A percentile compares a stretch with the other conserved stretches of the same genome.
phyloP scores from a whole-genome alignment of 208 protist genomes.

The Leishmania gerbilli region DNA sequence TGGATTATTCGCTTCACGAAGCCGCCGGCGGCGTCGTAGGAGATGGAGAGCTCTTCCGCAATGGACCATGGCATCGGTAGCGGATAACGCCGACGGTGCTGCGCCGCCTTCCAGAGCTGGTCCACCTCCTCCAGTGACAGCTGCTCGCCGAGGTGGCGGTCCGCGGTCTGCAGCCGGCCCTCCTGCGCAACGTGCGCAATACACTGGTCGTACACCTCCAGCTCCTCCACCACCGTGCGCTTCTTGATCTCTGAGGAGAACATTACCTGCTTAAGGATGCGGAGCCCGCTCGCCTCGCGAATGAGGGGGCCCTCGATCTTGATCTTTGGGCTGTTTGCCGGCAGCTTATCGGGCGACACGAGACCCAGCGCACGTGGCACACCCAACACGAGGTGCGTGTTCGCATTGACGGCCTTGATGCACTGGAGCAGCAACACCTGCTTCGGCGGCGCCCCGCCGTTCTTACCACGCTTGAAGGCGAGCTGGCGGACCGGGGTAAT shows the following conservation, averaged over 20 bases:
- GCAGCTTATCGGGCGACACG: slow-evolving; percentile 65
- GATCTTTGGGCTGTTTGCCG: slow-evolving; percentile 72
- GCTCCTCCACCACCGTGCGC: slow-evolving; percentile 71
- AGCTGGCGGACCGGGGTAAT: slow-evolving; percentile 16
- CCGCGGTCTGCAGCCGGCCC: slow-evolving; percentile 38
- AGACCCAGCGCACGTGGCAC: slow-evolving; percentile 62
- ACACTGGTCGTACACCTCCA: slow-evolving; percentile 58
- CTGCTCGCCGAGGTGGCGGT: slow-evolving; percentile 56
- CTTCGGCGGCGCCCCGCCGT: slow-evolving; percentile 55
- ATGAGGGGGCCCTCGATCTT: slow-evolving; percentile 71
- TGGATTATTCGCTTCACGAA: slow-evolving; percentile 79
- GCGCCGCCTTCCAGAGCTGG: slow-evolving; percentile 71
- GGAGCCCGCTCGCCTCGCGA: slow-evolving; percentile 45
- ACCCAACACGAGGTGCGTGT: slow-evolving; percentile 52
- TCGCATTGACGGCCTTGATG: slow-evolving; percentile 48
- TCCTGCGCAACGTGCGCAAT: slow-evolving; percentile 38
- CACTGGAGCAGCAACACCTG: slow-evolving; percentile 74
- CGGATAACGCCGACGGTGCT: slow-evolving; percentile 44
- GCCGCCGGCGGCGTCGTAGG: slow-evolving; percentile 66
- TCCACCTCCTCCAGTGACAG: slow-evolving; percentile 73
- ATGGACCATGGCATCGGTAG: slow-evolving; percentile 65
- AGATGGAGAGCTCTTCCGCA: slow-evolving; percentile 37
- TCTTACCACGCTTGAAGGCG: slow-evolving; percentile 44
- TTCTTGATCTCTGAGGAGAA: slow-evolving; percentile 67
- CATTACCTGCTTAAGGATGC: slow-evolving; percentile 67